These are phyloP conservation scores for Crithidia mellificae DNA, from an alignment of 208 protist species.

Conservation along the genomic window DNA sequence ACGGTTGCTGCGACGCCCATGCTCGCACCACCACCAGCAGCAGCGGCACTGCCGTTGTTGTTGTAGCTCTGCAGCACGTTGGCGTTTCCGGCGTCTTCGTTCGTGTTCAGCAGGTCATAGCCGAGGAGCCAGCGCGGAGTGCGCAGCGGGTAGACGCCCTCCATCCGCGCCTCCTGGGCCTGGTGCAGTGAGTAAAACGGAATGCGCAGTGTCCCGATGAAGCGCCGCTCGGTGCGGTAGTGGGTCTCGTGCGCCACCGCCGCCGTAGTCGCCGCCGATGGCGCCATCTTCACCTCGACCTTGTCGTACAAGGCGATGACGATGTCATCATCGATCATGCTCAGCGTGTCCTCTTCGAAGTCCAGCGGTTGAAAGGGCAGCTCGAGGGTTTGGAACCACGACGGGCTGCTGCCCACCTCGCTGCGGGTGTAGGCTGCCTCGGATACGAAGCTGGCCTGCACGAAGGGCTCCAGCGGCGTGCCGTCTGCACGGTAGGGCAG, in stretches of 20 bases:
- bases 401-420: conserved; percentile 65
- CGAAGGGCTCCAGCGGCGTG: conserved; percentile 75
- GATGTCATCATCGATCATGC: conserved; percentile 85
- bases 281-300: conserved; percentile 67
- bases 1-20: no score
- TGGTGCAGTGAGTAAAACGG: conserved; percentile 81
- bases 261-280: conserved; percentile 40
- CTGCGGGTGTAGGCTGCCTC: conserved; percentile 72
- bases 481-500: conserved; percentile 70
- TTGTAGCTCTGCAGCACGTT: not conserved
- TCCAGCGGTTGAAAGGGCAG: conserved; percentile 80
- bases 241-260: conserved; percentile 76
- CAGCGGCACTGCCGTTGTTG: not conserved
- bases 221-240: conserved; percentile 81
- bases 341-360: conserved; percentile 85
- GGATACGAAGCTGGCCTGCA: conserved; percentile 76
- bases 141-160: conserved; percentile 71
- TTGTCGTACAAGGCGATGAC: conserved; percentile 82
- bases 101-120: conserved; percentile 38
- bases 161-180: conserved; percentile 63
- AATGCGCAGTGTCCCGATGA: conserved; percentile 73
- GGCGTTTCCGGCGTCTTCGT: not conserved
- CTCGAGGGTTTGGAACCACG: conserved; percentile 84
- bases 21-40: no score
- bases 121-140: conserved; percentile 78